These are phyloP conservation scores for Xanthoconium purpureum DNA, from an alignment of 768 basidiomycete species.

Conservation along the genomic window DNA sequence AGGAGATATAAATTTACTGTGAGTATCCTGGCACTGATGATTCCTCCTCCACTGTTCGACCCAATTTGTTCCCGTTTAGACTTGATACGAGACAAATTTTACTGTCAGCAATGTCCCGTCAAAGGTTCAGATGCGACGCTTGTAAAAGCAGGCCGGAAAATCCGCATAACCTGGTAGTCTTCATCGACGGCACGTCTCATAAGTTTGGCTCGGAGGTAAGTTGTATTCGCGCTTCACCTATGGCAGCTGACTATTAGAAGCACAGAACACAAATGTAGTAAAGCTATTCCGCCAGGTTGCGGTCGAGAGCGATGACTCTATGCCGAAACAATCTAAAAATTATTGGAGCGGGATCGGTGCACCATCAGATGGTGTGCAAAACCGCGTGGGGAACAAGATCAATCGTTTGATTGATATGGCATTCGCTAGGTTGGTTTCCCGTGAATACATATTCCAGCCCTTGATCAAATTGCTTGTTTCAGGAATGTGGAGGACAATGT, in stretches of 20 bases:
- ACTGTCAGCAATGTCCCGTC: background rate
- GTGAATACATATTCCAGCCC: background rate
- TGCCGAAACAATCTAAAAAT: too few species aligned
- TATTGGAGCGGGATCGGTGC: background rate
- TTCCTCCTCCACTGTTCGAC: background rate
- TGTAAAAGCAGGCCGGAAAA: too few species aligned
- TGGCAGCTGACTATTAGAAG: too few species aligned
- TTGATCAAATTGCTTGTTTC: background rate
- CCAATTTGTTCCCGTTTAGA: background rate
- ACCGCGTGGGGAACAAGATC: background rate
- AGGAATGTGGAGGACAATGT: conserved; percentile 11
- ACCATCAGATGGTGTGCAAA: too few species aligned
- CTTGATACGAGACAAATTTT: background rate
- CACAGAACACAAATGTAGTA: too few species aligned
- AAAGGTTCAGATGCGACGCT: too few species aligned
- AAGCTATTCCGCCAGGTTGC: background rate
- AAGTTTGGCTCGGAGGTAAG: too few species aligned
- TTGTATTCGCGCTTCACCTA: background rate
- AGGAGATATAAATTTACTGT: background rate
- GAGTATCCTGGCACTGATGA: background rate
- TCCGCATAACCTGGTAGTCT: too few species aligned
- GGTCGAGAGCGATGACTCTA: too few species aligned
- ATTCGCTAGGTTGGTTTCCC: conserved; percentile 2
- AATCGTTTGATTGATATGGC: background rate
- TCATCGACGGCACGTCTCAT: too few species aligned